Base-by-base conservation (phyloP, 1,139 yeast species). In the Taphrina pruni region DNA sequence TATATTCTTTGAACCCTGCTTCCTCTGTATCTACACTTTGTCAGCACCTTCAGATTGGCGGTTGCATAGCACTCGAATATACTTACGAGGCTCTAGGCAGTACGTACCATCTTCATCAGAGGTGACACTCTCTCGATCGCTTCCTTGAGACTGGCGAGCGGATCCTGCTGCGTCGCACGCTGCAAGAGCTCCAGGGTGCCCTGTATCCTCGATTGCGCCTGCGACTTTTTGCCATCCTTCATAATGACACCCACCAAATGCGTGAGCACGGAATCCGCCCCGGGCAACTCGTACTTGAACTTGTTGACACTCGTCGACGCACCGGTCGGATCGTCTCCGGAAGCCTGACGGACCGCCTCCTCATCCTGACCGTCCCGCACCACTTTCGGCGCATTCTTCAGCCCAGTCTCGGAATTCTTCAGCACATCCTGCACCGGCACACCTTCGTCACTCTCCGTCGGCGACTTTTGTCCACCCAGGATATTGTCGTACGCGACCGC, bases 171-270 rank as follows among this genome's bases (percentile, higher is more conserved):
- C 32, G 87, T 82, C 75, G 87, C 86, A 14, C 67, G 54, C 55
- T 55, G 52, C 36, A 64, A 32, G 74, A 90, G 81, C 78, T 89
- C 87, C 17, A 94, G 88, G 69, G 93, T 82, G 76, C 92, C 92
- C 70, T 88, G 85, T 72, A 95, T 83, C 68, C 84, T 82, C 75
- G 85, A 88, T 77, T 88, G 89, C 0, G 99, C 97, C 68, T 84
- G 81, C 68, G 91, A 86, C 78, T 93, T 94, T 78, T 88, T 87
- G 65, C 99, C 99, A 76, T 90, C 88, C 76, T 91, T 87, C 99
- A 95, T 95, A 71, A 94, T 87, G 80, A 92, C 84, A 77, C 93
- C 91, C 69, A 90, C 87, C 75, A 94, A 85, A 74, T 89, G 89
- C 67, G 88, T 87, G 68, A 94, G 83, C 43, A 88, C 85, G 17